A percentile compares a stretch with the other conserved stretches of the same genome.
Evolutionary conservation across 1,284 basidiomycete species (phyloP).

Genomic region (Irpex sp.): DNA sequence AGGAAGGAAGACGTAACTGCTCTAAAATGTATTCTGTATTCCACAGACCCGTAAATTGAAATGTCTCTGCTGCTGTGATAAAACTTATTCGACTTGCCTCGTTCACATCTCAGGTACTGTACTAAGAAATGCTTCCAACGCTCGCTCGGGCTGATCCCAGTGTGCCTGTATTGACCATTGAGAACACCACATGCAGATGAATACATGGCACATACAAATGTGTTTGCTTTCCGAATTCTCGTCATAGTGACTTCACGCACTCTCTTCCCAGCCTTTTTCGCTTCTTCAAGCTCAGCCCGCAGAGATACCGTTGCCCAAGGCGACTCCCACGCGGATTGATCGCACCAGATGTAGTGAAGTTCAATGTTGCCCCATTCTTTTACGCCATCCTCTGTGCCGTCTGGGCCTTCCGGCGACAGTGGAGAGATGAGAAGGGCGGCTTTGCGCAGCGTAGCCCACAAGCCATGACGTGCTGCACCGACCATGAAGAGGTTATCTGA

Average conservation of each 20-base stretch:
- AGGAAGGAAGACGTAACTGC: no score
- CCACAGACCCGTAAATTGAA: no score
- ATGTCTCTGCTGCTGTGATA: background rate
- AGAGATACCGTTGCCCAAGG: conserved; percentile 14
- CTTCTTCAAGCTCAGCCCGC: conserved; percentile 11
- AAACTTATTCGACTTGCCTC: background rate
- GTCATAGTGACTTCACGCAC: conserved; percentile 13
- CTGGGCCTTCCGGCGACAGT: background rate
- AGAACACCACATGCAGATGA: background rate
- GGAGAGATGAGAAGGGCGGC: conserved; percentile 7
- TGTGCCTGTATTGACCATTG: background rate
- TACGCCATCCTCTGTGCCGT: background rate
- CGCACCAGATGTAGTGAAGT: conserved; percentile 19
- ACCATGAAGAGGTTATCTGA: conserved; percentile 14
- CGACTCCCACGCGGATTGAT: conserved; percentile 17
- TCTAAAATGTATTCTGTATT: no score
- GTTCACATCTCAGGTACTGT: background rate
- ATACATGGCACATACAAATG: conserved; percentile 16
- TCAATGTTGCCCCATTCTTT: conserved; percentile 10
- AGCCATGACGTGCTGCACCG: conserved; percentile 10
- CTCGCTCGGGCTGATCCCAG: background rate
- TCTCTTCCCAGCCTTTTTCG: conserved; percentile 7
- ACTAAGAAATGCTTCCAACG: background rate
- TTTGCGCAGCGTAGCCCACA: conserved; percentile 10
- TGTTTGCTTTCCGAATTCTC: conserved; percentile 17